Base-by-base conservation (phyloP, 129 eudicot species). In the Tagetes erecta region DNA sequence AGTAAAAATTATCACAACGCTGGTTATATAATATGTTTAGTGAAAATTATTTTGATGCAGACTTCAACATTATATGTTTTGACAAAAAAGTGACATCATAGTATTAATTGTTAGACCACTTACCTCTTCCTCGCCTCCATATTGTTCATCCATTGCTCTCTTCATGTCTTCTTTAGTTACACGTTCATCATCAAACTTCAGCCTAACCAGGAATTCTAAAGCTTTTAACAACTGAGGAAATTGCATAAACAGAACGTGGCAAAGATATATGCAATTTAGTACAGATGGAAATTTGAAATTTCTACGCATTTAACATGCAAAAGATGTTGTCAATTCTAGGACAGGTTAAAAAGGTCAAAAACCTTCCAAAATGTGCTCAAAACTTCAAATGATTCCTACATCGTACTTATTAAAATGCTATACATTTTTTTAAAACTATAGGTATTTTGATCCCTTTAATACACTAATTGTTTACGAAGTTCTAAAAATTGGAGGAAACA, bases 71-170 rank as follows among this genome's bases (percentile, higher is more conserved):
- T 67, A 34, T 14, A 56, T 9, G 59, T 68, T 76, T 57, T 68
- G 62, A 68, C 62, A 35, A 27, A 41, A 41, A 76, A 67, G 45
- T 37, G 13, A 56, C 74, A 67, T 55, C 49, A 55, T 58, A 57
- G 55, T 33, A 42, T n/a, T 76, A 56, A 13, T 67, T 67, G 70
- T 67, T 12, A 47, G 39, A 31, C 30, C 6, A 59, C 20, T 71
- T 72, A 92, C 96, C 96, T 94, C 98, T 84, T 94, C 98, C 70
- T 94, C 98, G 63, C 98, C 98, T 74, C 98, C 98, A 82, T 88
- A 94, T 76, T 94, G 98, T 82, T 94, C 98, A 75, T 94, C 98
- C 83, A 94, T 59, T 40, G 98, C 98, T 80, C 97, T 88, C 86
- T 90, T 94, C 81, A 80, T 14, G 71, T 94, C 97, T 84, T 90